Percentiles rank a stretch among this genome's conserved stretches.
Conservation (phyloP, 2,329 filamentous ascomycete genomes). For the Stachybotrys elegans region DNA sequence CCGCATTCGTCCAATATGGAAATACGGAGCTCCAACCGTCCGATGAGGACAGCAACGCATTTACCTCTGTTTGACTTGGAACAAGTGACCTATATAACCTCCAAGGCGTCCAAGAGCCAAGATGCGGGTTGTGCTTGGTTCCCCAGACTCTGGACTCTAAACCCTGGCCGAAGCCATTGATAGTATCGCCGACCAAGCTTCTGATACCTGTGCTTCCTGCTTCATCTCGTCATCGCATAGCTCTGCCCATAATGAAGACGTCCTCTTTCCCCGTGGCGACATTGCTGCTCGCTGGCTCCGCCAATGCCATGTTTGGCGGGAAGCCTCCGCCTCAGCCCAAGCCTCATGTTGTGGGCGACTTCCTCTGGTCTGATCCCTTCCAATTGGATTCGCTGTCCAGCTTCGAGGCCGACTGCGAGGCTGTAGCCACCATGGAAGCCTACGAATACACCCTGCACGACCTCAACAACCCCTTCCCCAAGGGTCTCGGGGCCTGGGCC, state of each 20-base stretch:
- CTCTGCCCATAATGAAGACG: constrained; percentile 17
- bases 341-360: constrained; percentile 30
- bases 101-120: too few relatives aligned
- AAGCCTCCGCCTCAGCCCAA: constrained; percentile 21
- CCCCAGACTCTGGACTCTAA: too few relatives aligned
- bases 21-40: constrained; percentile 19
- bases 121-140: too few relatives aligned
- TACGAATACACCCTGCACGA: constrained; percentile 39
- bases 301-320: constrained; percentile 20
- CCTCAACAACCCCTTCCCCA: constrained; percentile 29
- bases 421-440: constrained; percentile 28
- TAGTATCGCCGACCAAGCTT: too few relatives aligned
- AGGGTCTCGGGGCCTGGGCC: constrained; percentile 33
- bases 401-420: constrained; percentile 30
- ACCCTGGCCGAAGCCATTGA: too few relatives aligned
- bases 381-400: constrained; percentile 15
- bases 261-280: constrained; percentile 6
- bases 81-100: too few relatives aligned
- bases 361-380: constrained; percentile 38
- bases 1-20: constrained; percentile 12
- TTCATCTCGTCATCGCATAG: too few relatives aligned
- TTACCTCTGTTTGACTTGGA: too few relatives aligned
- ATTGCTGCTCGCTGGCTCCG: constrained; percentile 10
- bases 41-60: constrained; percentile 21
- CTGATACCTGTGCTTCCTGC: too few relatives aligned